These are phyloP conservation scores for Plasmodium gonderi DNA, from an alignment of 169 alveolate species.

Conservation along the genomic window DNA sequence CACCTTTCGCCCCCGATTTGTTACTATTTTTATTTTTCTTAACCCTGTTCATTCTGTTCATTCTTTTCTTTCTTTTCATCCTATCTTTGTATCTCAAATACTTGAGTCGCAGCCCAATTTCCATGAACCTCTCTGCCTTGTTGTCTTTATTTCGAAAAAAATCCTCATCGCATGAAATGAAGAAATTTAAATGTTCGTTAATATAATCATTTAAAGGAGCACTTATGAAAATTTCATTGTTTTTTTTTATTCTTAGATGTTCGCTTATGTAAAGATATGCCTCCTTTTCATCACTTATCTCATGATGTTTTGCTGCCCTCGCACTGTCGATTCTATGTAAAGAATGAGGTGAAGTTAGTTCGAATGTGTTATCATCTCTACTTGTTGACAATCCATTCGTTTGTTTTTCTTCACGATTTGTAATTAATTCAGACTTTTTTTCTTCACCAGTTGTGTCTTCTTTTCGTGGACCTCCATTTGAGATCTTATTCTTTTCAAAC, in stretches of 20 bases:
- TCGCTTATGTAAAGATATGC: slow-evolving; percentile 45
- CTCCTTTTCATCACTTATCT: background rate
- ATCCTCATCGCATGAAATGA: background rate
- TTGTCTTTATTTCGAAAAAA: background rate
- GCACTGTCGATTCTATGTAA: background rate
- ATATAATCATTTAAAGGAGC: slow-evolving; percentile 29
- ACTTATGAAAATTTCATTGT: slow-evolving; percentile 29
- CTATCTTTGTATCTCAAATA: slow-evolving; percentile 11
- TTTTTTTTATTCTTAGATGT: slow-evolving; percentile 22
- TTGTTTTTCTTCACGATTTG: background rate
- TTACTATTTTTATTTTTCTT: background rate
- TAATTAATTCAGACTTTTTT: no score
- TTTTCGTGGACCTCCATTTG: no score
- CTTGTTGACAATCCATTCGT: background rate
- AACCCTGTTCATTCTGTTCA: background rate
- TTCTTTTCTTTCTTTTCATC: background rate
- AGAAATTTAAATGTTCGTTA: slow-evolving; percentile 6
- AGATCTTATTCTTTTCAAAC: no score
- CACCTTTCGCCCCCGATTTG: background rate
- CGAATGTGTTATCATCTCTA: background rate
- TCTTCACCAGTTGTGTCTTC: no score
- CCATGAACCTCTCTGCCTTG: background rate
- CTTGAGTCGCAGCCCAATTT: slow-evolving; percentile 12
- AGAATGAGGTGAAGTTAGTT: background rate
- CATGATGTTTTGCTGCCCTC: background rate